Base-by-base conservation (phyloP, 176 grass and related monocot species). In the Lolium perenne region DNA sequence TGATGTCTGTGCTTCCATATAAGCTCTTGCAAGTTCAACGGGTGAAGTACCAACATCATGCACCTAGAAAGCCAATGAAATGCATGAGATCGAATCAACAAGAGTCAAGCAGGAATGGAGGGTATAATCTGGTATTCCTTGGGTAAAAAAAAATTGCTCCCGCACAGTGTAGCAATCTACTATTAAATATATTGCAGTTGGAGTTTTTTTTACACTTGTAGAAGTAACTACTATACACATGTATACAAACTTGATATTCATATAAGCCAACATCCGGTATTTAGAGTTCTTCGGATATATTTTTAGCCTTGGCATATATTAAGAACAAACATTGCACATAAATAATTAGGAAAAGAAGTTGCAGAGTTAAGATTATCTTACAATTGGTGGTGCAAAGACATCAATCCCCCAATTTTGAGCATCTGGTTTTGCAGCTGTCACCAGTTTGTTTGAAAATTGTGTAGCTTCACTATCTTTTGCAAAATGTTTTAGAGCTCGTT, bases 21-120 rank as follows among this genome's bases (percentile, higher is more conserved):
- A 95, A 66, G 93, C 88, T 81, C 83, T 92, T 61, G 93, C 93
- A 90, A 95, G 89, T 88, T 95, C 93, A 78, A 90, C 71, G 45
- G 93, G 90, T 68, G 90, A 94, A 77, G 85, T 87, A 76, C 77
- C 63, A 84, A 60, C 75, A 60, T 84, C 85, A 62, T 77, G 74
- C 58, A 48, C 90, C 93, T 95, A 88, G 4, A 80, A 92, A 58
- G 48, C 17, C 40, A 87, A 78, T 26, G 74, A 88, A 68, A 84
- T 85, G 48, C 67, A 77, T 16, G 41, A 73, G 61, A 87, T 84
- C 12, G 72, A 32, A 84, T 15, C 40, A 73, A 54, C n/a, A 76
- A 60, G 68, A 54, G 76, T 70, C 3, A 91, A 38, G 60, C 41
- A 77, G 15, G 71, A 17, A 6, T 80, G 6, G 16, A 67, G 58